Percentiles rank a stretch among this genome's conserved stretches.
Evolutionary conservation across 2,329 filamentous ascomycete species (phyloP).

Genomic region (Aplosporella prunicola): DNA sequence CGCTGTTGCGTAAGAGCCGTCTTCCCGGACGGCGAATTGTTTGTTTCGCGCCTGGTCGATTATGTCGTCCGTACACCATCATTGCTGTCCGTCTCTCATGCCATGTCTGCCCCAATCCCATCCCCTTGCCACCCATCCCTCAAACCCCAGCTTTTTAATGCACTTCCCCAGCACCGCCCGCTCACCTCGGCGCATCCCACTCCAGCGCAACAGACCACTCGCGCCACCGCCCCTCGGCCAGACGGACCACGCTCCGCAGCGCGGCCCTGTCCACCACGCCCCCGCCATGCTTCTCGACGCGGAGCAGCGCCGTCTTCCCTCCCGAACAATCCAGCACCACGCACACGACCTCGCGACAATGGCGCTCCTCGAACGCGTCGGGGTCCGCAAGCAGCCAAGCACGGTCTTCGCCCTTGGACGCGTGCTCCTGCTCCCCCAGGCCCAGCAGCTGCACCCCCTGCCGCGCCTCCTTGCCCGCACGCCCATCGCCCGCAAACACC

Average conservation of each 20-base stretch:
- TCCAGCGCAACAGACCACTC: conserved; percentile 37
- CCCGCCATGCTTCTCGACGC: conserved; percentile 74
- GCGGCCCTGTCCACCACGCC: conserved; percentile 55
- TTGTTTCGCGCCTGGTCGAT: no score
- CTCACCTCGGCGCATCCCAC: no score
- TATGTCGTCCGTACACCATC: no score
- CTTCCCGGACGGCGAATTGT: no score
- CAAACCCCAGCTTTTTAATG: no score
- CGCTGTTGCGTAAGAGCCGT: no score
- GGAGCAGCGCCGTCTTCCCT: conserved; percentile 65
- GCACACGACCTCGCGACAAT: conserved; percentile 76
- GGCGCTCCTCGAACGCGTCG: conserved; percentile 77
- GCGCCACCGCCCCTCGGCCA: conserved; percentile 56
- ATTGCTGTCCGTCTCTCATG: no score
- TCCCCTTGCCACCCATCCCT: no score
- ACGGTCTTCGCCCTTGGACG: conserved; percentile 19
- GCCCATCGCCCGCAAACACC: conserved; percentile 51
- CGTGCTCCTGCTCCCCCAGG: conserved; percentile 15
- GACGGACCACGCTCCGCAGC: conserved; percentile 49
- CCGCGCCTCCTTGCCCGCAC: background rate
- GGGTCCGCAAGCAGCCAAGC: conserved; percentile 76
- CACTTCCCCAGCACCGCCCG: no score
- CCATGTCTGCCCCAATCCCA: no score
- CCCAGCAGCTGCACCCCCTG: conserved; percentile 6
- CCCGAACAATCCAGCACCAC: conserved; percentile 57